Percentiles rank a stretch among this genome's conserved stretches.
These are phyloP conservation scores for Parachlorella kessleri DNA, from an alignment of 139 green algal genomes.

Conservation along the genomic window DNA sequence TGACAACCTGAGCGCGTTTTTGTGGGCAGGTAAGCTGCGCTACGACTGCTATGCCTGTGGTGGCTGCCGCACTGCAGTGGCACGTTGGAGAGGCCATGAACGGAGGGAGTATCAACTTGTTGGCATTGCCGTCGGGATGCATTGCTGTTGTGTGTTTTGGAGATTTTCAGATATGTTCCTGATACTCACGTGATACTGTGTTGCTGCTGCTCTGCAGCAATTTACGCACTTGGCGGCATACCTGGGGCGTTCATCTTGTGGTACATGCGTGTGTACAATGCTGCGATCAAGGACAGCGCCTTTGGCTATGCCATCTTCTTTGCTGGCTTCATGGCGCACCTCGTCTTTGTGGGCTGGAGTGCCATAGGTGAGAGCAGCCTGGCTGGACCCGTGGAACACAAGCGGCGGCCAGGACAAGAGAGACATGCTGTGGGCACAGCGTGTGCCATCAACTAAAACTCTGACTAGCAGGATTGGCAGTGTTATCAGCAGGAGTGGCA, in stretches of 20 bases:
- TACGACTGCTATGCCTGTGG: too few species aligned
- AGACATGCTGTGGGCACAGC: neutral
- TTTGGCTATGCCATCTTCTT: slow-evolving; percentile 54
- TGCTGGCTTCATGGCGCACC: slow-evolving; percentile 49
- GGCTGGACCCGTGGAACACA: too few species aligned
- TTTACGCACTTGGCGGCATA: neutral
- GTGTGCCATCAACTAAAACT: neutral
- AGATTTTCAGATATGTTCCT: too few species aligned
- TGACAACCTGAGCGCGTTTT: slow-evolving; percentile 32
- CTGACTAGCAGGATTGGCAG: too few species aligned
- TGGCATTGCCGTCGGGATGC: slow-evolving; percentile 49
- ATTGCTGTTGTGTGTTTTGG: too few species aligned
- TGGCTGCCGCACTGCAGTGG: too few species aligned
- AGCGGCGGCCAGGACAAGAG: too few species aligned
- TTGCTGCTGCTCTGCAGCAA: neutral
- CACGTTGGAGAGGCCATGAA: too few species aligned
- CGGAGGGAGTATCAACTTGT: too few species aligned
- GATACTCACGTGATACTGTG: too few species aligned
- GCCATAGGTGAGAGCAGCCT: slow-evolving; percentile 49
- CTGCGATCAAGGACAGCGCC: slow-evolving; percentile 58
- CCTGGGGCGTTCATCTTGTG: slow-evolving; percentile 41
- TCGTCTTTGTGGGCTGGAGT: slow-evolving; percentile 56
- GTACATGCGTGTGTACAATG: slow-evolving; percentile 64
- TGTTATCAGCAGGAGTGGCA: too few species aligned
- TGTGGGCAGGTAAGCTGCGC: slow-evolving; percentile 37